These are phyloP conservation scores for Dryadomyces quercus-mongolicae DNA, from an alignment of 2,329 filamentous ascomycete species.

Conservation along the genomic window DNA sequence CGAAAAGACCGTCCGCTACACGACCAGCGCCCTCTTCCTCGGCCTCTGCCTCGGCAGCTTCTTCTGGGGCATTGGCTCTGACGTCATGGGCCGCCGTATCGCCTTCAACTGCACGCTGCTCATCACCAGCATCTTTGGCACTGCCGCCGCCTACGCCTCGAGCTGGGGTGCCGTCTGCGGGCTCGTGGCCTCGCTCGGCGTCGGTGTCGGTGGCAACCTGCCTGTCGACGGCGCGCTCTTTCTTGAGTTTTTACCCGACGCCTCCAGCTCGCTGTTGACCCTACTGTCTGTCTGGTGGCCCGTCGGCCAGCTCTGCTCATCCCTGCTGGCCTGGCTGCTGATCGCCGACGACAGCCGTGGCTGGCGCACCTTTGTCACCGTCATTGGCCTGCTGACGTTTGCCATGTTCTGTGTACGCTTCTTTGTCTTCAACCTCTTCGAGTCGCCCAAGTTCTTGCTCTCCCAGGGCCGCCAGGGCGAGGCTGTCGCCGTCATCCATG, in stretches of 20 bases:
- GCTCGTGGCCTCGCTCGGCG: constrained; percentile 48
- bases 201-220: constrained; percentile 64
- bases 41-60: constrained; percentile 69
- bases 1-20: constrained; percentile 63
- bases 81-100: constrained; percentile 64
- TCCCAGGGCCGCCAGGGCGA: constrained; percentile 65
- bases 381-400: constrained; percentile 61
- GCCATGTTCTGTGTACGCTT: constrained; percentile 69
- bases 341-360: constrained; percentile 53
- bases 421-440: constrained; percentile 69
- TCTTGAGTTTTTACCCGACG: constrained; percentile 69
- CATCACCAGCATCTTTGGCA: constrained; percentile 62
- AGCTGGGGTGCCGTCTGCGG: constrained; percentile 55
- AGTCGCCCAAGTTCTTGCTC: constrained; percentile 76
- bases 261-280: constrained; percentile 61
- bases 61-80: constrained; percentile 70
- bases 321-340: constrained; percentile 62
- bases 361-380: constrained; percentile 64
- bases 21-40: constrained; percentile 63
- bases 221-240: constrained; percentile 73
- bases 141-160: constrained; percentile 53
- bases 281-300: constrained; percentile 84
- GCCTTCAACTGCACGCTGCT: constrained; percentile 75
- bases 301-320: constrained; percentile 63
- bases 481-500: constrained; percentile 69